Evolutionary conservation across 2,329 filamentous ascomycete genomes (phyloP).

Genomic region (Diaporthe velutina): DNA sequence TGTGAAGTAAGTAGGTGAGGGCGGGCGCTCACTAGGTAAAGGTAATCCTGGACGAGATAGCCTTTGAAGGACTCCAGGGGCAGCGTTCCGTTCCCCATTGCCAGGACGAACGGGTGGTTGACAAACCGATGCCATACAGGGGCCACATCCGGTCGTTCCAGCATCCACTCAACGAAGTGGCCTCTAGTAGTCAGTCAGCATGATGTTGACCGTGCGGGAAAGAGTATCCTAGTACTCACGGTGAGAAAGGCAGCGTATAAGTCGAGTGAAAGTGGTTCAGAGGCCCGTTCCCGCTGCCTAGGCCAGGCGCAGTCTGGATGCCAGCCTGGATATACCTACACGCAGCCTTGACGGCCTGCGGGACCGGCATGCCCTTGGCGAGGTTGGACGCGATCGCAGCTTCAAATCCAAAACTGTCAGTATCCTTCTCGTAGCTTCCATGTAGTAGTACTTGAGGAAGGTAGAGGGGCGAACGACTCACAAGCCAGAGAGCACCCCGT

Average conservation of each 20-base stretch:
- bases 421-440: not conserved
- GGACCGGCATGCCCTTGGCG: slow-evolving; percentile 68
- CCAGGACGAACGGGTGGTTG: slow-evolving; percentile 85
- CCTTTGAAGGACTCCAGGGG: slow-evolving; percentile 84
- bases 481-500: slow-evolving; percentile 95
- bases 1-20: not conserved
- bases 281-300: slow-evolving; percentile 78
- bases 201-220: not conserved
- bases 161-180: slow-evolving; percentile 85
- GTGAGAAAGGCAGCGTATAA: slow-evolving; percentile 76
- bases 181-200: slow-evolving; percentile 61
- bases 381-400: slow-evolving; percentile 83
- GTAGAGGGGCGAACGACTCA: slow-evolving; percentile 56
- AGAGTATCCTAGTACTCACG: slow-evolving; percentile 55
- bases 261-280: slow-evolving; percentile 84
- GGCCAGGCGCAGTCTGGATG: slow-evolving; percentile 72
- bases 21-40: slow-evolving; percentile 75
- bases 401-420: slow-evolving; percentile 44
- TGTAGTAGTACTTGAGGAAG: not conserved
- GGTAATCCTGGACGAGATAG: slow-evolving; percentile 92
- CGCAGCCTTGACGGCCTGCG: slow-evolving; percentile 73
- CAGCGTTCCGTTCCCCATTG: slow-evolving; percentile 81
- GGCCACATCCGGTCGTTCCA: slow-evolving; percentile 81
- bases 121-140: slow-evolving; percentile 81
- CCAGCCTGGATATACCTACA: slow-evolving; percentile 80